phyloP scores from a whole-genome alignment of 1,284 basidiomycete genomes.

The Trametes versicolor region DNA sequence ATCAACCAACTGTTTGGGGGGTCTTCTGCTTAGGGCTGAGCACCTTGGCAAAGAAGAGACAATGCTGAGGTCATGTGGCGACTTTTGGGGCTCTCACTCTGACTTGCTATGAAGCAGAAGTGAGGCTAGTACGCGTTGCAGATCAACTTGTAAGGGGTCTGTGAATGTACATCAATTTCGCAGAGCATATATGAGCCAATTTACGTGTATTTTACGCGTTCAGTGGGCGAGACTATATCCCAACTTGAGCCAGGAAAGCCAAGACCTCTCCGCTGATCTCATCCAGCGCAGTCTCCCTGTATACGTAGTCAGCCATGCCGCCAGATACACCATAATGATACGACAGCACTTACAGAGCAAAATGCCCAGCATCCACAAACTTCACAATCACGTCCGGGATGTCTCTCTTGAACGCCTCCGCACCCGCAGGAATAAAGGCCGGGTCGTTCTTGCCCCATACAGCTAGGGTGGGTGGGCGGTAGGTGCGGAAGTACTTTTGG shows the following conservation, averaged over 20 bases:
- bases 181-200: too few species aligned
- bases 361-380: slow-evolving; percentile 58
- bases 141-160: too few species aligned
- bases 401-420: slow-evolving; percentile 54
- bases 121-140: too few species aligned
- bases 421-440: slow-evolving; percentile 55
- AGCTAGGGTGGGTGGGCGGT: slow-evolving; percentile 53
- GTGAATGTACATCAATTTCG: neutral
- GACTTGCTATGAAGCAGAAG: too few species aligned
- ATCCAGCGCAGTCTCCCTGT: slow-evolving; percentile 11
- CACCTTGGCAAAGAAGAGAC: neutral
- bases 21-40: neutral
- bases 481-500: slow-evolving; percentile 53
- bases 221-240: neutral
- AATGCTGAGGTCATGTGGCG: too few species aligned
- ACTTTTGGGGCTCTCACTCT: too few species aligned
- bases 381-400: slow-evolving; percentile 50
- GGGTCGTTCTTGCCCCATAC: slow-evolving; percentile 59
- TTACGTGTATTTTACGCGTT: neutral
- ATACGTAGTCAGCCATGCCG: neutral
- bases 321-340: too few species aligned
- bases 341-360: slow-evolving; percentile 50
- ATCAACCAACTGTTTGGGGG: slow-evolving; percentile 68
- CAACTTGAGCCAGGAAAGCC: slow-evolving; percentile 10
- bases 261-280: neutral